phyloP scores from a whole-genome alignment of 1,139 yeast species.

The Kodamaea sp. region DNA sequence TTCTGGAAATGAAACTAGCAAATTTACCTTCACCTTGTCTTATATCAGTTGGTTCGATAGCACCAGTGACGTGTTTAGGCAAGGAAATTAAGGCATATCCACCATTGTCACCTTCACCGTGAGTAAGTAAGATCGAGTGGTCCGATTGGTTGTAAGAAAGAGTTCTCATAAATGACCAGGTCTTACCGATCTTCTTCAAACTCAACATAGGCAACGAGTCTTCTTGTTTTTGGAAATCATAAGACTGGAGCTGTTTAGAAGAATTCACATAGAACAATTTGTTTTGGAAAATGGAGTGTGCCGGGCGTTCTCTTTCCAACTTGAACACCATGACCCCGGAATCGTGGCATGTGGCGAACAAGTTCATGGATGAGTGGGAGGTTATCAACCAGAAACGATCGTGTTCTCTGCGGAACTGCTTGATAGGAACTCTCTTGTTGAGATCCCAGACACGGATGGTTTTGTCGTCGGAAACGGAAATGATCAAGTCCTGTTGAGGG shows the following conservation, averaged over 20 bases:
- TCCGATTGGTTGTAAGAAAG: constrained; percentile 93
- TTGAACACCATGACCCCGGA: constrained; percentile 98
- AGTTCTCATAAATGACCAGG: constrained; percentile 84
- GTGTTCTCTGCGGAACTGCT: constrained; percentile 90
- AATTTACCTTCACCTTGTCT: constrained; percentile 80
- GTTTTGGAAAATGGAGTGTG: constrained; percentile 70
- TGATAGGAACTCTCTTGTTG: constrained; percentile 89
- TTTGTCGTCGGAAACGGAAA: constrained; percentile 95
- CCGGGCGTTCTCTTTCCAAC: constrained; percentile 96
- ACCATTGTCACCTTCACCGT: constrained; percentile 64
- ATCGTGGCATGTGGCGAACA: constrained; percentile 97
- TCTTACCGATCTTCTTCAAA: constrained; percentile 78
- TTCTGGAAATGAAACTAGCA: constrained; percentile 91
- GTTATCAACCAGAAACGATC: constrained; percentile 95
- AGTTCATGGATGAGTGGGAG: constrained; percentile 84
- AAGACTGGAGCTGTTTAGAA: constrained; percentile 84
- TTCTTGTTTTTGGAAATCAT: constrained; percentile 62
- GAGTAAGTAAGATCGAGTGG: constrained; percentile 79
- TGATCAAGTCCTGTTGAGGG: constrained; percentile 87
- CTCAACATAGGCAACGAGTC: constrained; percentile 79
- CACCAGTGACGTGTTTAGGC: constrained; percentile 90
- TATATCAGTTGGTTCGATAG: constrained; percentile 82
- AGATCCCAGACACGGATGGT: constrained; percentile 98
- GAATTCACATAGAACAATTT: constrained; percentile 73
- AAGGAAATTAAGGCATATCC: constrained; percentile 74